Evolutionary conservation across 192 early-diverging fungal genomes (phyloP), one percentile per base, ranked within the genome.

Genomic region (Mortierella claussenii): DNA sequence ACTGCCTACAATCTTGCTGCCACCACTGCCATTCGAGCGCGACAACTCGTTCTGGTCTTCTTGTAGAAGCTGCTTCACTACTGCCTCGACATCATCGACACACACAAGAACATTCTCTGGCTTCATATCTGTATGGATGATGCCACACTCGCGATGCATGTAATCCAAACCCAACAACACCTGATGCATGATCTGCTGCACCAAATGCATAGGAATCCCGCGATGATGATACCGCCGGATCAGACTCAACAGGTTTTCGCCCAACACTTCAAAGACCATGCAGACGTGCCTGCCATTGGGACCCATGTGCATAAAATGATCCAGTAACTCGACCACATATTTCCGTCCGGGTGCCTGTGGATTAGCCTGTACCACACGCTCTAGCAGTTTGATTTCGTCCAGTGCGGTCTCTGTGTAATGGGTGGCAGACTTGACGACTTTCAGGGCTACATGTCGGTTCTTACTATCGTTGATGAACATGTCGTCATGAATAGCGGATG

Each of bases 111-210:
- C 92, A 75, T 98, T 98, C 80, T 99, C 97, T 12, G 96, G 97
- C 66, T 99, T 99, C 42, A 99, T 78, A 79, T 99, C 97, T 0
- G 97, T 99, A 82, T 99, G 97, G 55, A 99, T 97, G 62, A 99
- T 96, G 31, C 89, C 88, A 82, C 97, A 99, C 46, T 93, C 89
- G 2, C 89, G 83, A 80, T 99, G 97, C 69, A 99, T 85, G 73
- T 97, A 99, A 55, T 96, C 96, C 64, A 99, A 75, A 3, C 94
- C 96, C 74, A 93, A 84, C 26, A 97, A 83, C 17, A 97, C 89
- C 79, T 99, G 97, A 62, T 92, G 90, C 8, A 91, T 84, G 52
- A 99, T 92, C 48, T 96, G 91, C 73, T 94, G 94, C 53, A 99
- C 97, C 37, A 98, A 84, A 32, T 84, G 85, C 3, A 89, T 57